Base-by-base conservation (phyloP, 2,329 filamentous ascomycete genomes). In the Colletotrichum sp. region DNA sequence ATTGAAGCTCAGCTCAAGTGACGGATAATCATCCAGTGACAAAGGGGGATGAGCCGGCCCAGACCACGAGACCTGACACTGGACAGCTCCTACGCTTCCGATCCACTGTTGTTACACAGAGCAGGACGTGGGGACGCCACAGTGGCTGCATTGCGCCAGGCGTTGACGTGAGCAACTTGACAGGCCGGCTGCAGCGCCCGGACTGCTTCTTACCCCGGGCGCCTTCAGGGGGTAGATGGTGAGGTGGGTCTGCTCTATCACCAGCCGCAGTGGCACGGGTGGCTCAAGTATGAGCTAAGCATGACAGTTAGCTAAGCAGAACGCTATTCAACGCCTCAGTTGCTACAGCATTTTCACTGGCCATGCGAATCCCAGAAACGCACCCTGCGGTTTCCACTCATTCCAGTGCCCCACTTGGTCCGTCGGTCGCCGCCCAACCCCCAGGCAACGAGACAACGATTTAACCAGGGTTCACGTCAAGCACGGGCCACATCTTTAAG, bases 401-500 rank as follows among this genome's bases (percentile, higher is more conserved):
- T 60, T 43, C 67, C 32, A 67, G 12, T 16, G 69, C 63, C 70
- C 71, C 74, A 69, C 74, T 55, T 38, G 34, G 60, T 32, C 70
- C 24, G 63, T 6, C 43, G 10, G 43, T 52, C 43, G 43, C 43
- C 43, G n/a, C 65, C 71, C 74, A 76, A 58, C 74, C 71, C 64
- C 71, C 71, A 52, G 65, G 74, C 71, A 74, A 76, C 74, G 70
- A 76, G 73, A 57, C 68, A 74, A 68, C 71, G 16, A 67, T 52
- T n/a, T 38, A n/a, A 75, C 75, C 30, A 52, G 72, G 72, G 38
- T 75, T 74, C 77, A 76, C 77, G 77, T 15, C 8, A 21, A 76
- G 80, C 75, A 80, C 77, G 52, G 80, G 57, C 76, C 78, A 65
- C 16, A 7, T 26, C 21, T 61, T 78, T 77, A 77, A 78, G 75